These are phyloP conservation scores for Colletotrichum costaricense DNA, from an alignment of 2,329 filamentous ascomycete genomes.

Conservation along the genomic window DNA sequence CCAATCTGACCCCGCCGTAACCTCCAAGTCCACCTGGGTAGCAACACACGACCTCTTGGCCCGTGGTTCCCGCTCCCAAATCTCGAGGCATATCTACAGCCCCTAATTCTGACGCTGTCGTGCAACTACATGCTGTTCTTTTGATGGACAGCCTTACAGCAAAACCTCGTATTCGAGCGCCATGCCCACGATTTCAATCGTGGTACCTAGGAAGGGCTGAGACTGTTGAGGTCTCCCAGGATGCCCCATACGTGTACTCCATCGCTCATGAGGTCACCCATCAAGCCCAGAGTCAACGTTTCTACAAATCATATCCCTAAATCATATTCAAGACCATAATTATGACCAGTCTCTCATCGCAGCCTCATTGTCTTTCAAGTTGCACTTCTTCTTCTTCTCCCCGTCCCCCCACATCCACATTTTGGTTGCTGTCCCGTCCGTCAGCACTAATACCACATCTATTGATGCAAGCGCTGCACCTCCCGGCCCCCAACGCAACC, in stretches of 20 bases:
- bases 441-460: not conserved
- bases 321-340: too few species aligned
- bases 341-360: too few species aligned
- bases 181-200: not conserved
- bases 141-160: not conserved
- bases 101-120: not conserved
- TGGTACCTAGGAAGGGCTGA: not conserved
- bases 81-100: not conserved
- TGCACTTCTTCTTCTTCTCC: too few species aligned
- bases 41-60: not conserved
- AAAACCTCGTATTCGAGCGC: not conserved
- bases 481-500: conserved; percentile 1
- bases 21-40: not conserved
- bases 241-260: too few species aligned
- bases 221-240: not conserved
- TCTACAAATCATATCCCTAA: too few species aligned
- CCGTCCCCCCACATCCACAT: too few species aligned
- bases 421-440: not conserved
- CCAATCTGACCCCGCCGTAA: not conserved
- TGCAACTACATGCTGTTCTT: not conserved
- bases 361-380: too few species aligned
- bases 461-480: not conserved
- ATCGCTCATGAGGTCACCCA: too few species aligned
- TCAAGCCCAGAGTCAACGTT: too few species aligned
- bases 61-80: not conserved